Conservation (phyloP, 208 protist genomes). For the Crithidia sp. region DNA sequence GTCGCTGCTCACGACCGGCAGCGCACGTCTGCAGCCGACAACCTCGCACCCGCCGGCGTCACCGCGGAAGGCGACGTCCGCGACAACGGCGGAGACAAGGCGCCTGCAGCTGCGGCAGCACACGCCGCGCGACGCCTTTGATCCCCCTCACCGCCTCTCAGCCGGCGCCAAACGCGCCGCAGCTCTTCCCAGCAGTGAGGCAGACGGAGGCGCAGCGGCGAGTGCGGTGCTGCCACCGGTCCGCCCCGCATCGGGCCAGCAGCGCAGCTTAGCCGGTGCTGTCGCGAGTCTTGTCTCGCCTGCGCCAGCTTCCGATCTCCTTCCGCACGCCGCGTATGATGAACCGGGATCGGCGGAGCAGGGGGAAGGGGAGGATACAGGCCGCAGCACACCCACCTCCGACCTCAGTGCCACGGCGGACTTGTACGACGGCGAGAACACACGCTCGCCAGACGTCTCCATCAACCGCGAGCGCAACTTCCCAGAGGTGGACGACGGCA, state of each 20-base stretch:
- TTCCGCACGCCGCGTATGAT: neutral
- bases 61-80: neutral
- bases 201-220: neutral
- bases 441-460: constrained; percentile 4
- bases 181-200: neutral
- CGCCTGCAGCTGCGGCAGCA: neutral
- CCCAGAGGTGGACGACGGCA: constrained; percentile 8
- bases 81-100: neutral
- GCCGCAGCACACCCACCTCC: neutral
- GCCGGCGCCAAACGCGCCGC: neutral
- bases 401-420: constrained; percentile 2
- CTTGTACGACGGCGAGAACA: neutral
- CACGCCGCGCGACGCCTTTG: neutral
- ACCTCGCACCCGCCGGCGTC: neutral
- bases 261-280: too few relatives aligned
- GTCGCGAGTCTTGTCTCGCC: neutral
- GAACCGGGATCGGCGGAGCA: neutral
- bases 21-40: neutral
- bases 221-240: constrained; percentile 6
- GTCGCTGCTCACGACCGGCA: neutral
- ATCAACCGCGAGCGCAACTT: constrained; percentile 10
- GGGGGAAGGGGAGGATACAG: neutral
- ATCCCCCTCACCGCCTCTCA: neutral
- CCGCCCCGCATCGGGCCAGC: neutral
- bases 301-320: neutral